These are phyloP conservation scores for Naganishia cerealis DNA, from an alignment of 1,284 basidiomycete genomes.

Conservation along the genomic window DNA sequence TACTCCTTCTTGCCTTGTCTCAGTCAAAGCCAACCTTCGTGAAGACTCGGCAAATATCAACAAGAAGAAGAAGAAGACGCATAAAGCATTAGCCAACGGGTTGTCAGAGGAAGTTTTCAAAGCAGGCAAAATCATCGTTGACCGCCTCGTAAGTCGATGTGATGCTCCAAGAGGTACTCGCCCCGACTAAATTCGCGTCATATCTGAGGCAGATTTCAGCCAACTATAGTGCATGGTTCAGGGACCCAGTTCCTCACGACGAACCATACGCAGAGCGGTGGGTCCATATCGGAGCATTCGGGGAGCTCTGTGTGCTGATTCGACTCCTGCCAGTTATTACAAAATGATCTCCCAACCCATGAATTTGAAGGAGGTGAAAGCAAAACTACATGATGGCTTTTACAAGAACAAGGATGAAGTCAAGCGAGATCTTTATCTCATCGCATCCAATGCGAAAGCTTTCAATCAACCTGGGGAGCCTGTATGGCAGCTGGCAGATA, in stretches of 20 bases:
- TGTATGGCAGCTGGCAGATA: slow-evolving; percentile 73
- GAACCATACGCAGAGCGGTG: slow-evolving; percentile 39
- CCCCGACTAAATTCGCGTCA: background rate
- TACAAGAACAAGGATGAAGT: slow-evolving; percentile 84
- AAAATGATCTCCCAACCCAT: slow-evolving; percentile 88
- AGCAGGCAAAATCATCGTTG: slow-evolving; percentile 30
- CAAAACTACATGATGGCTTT: slow-evolving; percentile 77
- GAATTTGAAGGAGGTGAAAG: slow-evolving; percentile 85
- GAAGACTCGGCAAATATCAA: background rate
- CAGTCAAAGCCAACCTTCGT: slow-evolving; percentile 15
- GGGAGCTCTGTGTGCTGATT: background rate
- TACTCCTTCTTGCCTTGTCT: background rate
- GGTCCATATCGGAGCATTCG: slow-evolving; percentile 46
- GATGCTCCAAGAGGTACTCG: background rate
- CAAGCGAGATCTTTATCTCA: slow-evolving; percentile 80
- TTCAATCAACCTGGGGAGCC: slow-evolving; percentile 75
- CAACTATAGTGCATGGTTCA: slow-evolving; percentile 22
- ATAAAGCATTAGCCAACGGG: slow-evolving; percentile 19
- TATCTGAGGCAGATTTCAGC: slow-evolving; percentile 9
- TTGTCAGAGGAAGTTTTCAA: slow-evolving; percentile 34
- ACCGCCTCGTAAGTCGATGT: slow-evolving; percentile 24
- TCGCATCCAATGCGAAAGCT: slow-evolving; percentile 81
- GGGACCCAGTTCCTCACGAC: slow-evolving; percentile 28
- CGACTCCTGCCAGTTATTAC: slow-evolving; percentile 70
- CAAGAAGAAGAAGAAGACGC: slow-evolving; percentile 25